phyloP scores from a whole-genome alignment of 805 yeast genomes.

The Cyberlindnera bimundalis region DNA sequence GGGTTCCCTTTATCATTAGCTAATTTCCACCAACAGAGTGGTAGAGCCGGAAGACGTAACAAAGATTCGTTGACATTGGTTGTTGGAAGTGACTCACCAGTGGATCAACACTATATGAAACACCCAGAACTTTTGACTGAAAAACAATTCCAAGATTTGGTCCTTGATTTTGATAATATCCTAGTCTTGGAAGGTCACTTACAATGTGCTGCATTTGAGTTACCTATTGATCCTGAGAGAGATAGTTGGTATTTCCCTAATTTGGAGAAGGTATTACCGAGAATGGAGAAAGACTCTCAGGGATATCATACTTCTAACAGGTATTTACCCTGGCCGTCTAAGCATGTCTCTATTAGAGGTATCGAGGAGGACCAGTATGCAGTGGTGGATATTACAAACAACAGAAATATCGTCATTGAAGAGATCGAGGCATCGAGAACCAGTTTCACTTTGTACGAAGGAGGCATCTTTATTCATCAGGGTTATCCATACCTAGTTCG shows the following conservation, averaged over 20 bases:
- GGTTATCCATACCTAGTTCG: conserved; percentile 86
- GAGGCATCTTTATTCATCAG: conserved; percentile 92
- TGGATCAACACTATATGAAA: conserved; percentile 78
- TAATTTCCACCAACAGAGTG: conserved; percentile 92
- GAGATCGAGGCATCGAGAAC: conserved; percentile 87
- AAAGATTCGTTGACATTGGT: conserved; percentile 82
- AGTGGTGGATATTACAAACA: conserved; percentile 84
- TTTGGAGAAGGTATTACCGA: conserved; percentile 27
- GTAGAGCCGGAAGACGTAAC: conserved; percentile 91
- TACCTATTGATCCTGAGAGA: conserved; percentile 50
- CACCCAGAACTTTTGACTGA: conserved; percentile 60
- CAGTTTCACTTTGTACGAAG: conserved; percentile 84
- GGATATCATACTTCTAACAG: conserved; percentile 53
- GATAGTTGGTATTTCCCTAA: conserved; percentile 57
- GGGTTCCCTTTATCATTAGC: conserved; percentile 90
- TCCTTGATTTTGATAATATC: conserved; percentile 57
- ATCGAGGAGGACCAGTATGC: conserved; percentile 80
- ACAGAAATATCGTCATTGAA: conserved; percentile 75
- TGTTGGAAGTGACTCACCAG: conserved; percentile 79
- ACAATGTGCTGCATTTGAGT: conserved; percentile 92
- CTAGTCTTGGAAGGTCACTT: conserved; percentile 75
- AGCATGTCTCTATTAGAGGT: conserved; percentile 74
- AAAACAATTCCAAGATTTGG: conserved; percentile 52
- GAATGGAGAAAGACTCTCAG: conserved; percentile 38
- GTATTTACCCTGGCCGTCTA: conserved; percentile 80